These are phyloP conservation scores for Discostella stelligera DNA, from an alignment of 352 stramenopile species.

Conservation along the genomic window DNA sequence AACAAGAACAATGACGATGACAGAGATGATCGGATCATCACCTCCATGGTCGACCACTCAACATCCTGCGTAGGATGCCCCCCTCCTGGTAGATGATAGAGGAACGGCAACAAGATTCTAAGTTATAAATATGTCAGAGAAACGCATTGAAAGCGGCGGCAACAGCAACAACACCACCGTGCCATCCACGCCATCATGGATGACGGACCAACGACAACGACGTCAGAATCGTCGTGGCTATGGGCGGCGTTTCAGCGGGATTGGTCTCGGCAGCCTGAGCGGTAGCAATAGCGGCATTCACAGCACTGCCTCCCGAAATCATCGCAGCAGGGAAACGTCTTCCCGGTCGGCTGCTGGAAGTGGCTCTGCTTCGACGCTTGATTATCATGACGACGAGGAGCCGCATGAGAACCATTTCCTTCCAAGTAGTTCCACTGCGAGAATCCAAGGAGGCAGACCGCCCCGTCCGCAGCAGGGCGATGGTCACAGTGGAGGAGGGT, in stretches of 20 bases:
- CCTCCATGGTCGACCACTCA: background rate
- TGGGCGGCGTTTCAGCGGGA: background rate
- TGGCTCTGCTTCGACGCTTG: background rate
- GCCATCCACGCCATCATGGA: background rate
- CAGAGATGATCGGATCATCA: background rate
- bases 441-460: background rate
- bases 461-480: background rate
- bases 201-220: background rate
- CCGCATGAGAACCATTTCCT: background rate
- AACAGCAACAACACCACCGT: background rate
- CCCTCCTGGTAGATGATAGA: background rate
- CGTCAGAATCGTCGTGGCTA: slow-evolving; percentile 2
- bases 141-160: background rate
- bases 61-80: background rate
- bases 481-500: background rate
- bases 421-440: background rate
- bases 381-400: background rate
- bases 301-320: background rate
- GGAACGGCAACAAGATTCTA: background rate
- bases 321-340: background rate
- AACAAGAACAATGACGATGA: background rate
- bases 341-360: background rate
- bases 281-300: background rate
- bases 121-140: background rate
- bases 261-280: background rate